Evolutionary conservation across 306 rosid species (phyloP).

Genomic region (Cicer cuneatum): DNA sequence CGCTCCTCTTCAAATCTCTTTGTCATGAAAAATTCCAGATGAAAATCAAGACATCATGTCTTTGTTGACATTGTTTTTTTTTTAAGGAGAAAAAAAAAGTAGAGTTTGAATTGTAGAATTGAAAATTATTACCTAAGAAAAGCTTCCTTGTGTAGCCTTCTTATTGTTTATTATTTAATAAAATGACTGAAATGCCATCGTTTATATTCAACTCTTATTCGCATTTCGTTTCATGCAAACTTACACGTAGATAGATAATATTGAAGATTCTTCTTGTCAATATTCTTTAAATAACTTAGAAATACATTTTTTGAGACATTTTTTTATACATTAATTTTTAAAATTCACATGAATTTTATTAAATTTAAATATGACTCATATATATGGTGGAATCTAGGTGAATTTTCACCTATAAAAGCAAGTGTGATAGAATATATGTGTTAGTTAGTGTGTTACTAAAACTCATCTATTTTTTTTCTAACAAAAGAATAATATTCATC

Average conservation of each 20-base stretch:
- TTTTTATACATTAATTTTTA: too few species aligned
- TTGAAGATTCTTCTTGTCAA: background rate
- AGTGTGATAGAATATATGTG: too few species aligned
- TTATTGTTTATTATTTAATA: background rate
- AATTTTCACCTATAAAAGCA: too few species aligned
- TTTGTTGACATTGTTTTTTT: slow-evolving; percentile 25
- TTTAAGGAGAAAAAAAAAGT: slow-evolving; percentile 13
- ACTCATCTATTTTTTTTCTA: too few species aligned
- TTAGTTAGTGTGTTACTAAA: too few species aligned
- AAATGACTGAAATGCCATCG: slow-evolving; percentile 58
- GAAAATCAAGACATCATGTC: slow-evolving; percentile 45
- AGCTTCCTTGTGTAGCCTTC: slow-evolving; percentile 43
- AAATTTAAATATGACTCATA: too few species aligned
- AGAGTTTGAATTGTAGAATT: slow-evolving; percentile 35
- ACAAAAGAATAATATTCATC: too few species aligned
- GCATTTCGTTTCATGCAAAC: slow-evolving; percentile 40
- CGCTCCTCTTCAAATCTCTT: slow-evolving; percentile 52
- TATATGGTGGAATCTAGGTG: too few species aligned
- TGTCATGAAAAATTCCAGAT: slow-evolving; percentile 33
- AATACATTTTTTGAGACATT: too few species aligned
- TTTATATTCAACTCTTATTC: slow-evolving; percentile 42
- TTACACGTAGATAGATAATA: background rate
- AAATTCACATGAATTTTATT: too few species aligned
- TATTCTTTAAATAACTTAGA: too few species aligned
- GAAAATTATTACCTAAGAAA: slow-evolving; percentile 24